A percentile compares a stretch with the other conserved stretches of the same genome.
These are phyloP conservation scores for Helicocarpus griseus DNA, from an alignment of 2,329 filamentous ascomycete species.

Conservation along the genomic window DNA sequence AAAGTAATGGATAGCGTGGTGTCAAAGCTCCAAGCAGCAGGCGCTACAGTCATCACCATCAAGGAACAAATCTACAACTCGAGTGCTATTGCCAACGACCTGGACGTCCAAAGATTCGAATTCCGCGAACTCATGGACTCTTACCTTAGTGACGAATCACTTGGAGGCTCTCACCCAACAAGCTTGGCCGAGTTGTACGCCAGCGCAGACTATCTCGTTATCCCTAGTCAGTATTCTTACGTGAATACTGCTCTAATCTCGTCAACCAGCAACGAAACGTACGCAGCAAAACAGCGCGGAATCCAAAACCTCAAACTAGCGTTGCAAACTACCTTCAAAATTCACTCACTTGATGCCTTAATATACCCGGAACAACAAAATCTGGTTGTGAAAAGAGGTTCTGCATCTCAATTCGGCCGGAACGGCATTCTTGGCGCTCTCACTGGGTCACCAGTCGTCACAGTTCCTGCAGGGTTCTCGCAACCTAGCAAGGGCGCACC, in stretches of 20 bases:
- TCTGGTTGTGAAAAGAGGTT: conserved; percentile 50
- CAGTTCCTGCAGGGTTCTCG: conserved; percentile 22
- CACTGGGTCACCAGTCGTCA: conserved; percentile 44
- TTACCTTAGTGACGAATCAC: conserved; percentile 41
- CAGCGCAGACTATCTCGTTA: conserved; percentile 47
- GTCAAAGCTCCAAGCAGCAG: conserved; percentile 39
- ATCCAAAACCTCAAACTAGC: conserved; percentile 46
- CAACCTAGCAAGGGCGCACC: conserved; percentile 30
- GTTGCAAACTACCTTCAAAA: conserved; percentile 42
- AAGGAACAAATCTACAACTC: conserved; percentile 43
- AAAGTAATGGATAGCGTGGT: conserved; percentile 41
- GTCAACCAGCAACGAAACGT: conserved; percentile 44
- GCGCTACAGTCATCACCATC: conserved; percentile 44
- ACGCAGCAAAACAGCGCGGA: conserved; percentile 36
- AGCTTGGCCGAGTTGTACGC: conserved; percentile 43
- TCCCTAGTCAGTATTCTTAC: conserved; percentile 49
- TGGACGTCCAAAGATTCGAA: conserved; percentile 55
- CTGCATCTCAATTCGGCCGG: conserved; percentile 47
- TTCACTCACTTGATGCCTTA: conserved; percentile 45
- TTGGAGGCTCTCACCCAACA: conserved; percentile 14
- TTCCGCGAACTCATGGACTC: conserved; percentile 46
- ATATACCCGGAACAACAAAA: conserved; percentile 58
- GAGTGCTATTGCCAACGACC: conserved; percentile 35
- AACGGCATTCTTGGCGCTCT: conserved; percentile 49
- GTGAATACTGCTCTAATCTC: conserved; percentile 43